Percentiles rank a stretch among this genome's conserved stretches.
These are phyloP conservation scores for Crucihimalaya himalaica DNA, from an alignment of 345 rosid genomes.

Conservation along the genomic window DNA sequence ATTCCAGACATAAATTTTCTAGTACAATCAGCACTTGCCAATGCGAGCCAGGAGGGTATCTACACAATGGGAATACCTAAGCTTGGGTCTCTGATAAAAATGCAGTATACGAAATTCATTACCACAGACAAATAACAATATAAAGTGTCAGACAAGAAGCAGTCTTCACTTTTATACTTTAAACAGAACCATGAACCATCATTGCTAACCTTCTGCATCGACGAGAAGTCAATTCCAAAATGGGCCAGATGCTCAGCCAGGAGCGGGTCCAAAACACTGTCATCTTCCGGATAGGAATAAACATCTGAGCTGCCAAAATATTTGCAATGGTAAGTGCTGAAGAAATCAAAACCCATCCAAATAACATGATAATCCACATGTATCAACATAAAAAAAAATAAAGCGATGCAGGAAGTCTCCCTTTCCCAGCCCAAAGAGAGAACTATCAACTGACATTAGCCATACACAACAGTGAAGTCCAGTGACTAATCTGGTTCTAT, in stretches of 20 bases:
- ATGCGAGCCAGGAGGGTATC: background rate
- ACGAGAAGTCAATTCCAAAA: conserved; percentile 96
- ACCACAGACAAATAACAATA: conserved; percentile 23
- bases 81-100: background rate
- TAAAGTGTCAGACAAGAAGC: background rate
- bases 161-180: conserved; percentile 3
- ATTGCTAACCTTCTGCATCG: conserved; percentile 78
- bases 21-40: background rate
- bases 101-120: conserved; percentile 5
- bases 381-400: conserved; percentile 6
- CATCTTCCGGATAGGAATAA: conserved; percentile 95
- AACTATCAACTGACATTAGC: conserved; percentile 11
- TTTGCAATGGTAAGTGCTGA: conserved; percentile 47
- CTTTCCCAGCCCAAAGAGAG: conserved; percentile 4
- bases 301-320: conserved; percentile 96
- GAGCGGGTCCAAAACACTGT: conserved; percentile 85
- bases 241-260: conserved; percentile 91
- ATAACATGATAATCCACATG: conserved; percentile 6
- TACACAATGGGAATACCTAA: conserved; percentile 1
- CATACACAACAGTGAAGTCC: conserved; percentile 15
- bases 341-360: conserved; percentile 11
- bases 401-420: conserved; percentile 19
- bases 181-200: conserved; percentile 17
- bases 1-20: conserved; percentile 8
- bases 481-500: conserved; percentile 21